Conservation (phyloP, 2,329 filamentous ascomycete species). For the Trichoderma aggressivum region DNA sequence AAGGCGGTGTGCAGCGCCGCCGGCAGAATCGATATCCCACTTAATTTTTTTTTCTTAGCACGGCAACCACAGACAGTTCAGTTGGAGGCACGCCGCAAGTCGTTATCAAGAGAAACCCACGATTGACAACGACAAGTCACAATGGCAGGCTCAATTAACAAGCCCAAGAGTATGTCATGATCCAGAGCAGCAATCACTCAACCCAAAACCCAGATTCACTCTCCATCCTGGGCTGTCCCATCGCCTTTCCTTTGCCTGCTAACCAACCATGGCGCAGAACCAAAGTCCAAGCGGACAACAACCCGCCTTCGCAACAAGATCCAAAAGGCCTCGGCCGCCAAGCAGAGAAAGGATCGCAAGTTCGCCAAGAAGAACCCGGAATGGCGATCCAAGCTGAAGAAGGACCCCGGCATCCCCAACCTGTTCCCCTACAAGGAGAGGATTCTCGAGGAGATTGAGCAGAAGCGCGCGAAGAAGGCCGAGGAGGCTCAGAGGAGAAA, state of each 20-base stretch:
- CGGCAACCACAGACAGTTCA: conserved; percentile 11
- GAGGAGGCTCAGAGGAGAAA: conserved; percentile 71
- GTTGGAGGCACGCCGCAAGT: not conserved
- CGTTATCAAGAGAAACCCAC: conserved; percentile 2
- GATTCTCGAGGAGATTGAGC: conserved; percentile 90
- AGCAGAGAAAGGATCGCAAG: conserved; percentile 88
- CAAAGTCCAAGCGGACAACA: conserved; percentile 87
- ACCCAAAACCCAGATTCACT: not conserved
- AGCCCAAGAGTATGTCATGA: conserved; percentile 48
- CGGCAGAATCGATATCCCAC: conserved; percentile 40
- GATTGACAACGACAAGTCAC: conserved; percentile 21
- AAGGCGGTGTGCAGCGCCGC: conserved; percentile 32
- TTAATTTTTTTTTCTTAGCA: conserved; percentile 34
- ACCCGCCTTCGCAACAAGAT: conserved; percentile 94
- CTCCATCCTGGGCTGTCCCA: not conserved
- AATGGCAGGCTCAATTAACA: conserved; percentile 55
- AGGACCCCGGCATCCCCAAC: conserved; percentile 96
- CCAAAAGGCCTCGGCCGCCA: conserved; percentile 83
- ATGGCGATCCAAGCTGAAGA: conserved; percentile 94
- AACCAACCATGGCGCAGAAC: conserved; percentile 55
- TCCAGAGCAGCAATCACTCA: not conserved
- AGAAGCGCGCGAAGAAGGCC: conserved; percentile 73
- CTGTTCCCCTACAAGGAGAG: conserved; percentile 97
- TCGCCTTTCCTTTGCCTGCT: not conserved
- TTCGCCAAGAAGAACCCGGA: conserved; percentile 92